Evolutionary conservation across 2,329 filamentous ascomycete genomes (phyloP), one percentile per base, ranked within the genome.

Genomic region (Camptophora hylomeconis): DNA sequence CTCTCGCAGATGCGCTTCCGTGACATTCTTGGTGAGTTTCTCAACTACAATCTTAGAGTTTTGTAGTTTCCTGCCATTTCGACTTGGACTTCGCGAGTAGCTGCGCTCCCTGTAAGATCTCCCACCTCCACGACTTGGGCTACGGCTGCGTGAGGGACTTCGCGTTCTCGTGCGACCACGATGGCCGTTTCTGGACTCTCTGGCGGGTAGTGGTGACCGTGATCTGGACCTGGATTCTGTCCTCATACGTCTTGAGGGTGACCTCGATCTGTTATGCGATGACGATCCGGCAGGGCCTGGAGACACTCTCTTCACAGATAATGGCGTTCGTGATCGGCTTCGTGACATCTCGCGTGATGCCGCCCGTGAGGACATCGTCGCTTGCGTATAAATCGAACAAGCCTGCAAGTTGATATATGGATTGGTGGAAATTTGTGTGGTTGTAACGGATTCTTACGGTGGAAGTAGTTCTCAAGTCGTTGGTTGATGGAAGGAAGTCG

Each of bases 11-110:
- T 98, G 89, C 11, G 71, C 70, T 51, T 87, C 81, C 34, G 81
- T 92, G 44, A 98, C 78, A 48, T 93, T 95, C 54, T 92, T 93
- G 3, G 87, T 92, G 48, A 98, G 66, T 39, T 92, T 86, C 56
- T 98, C 89, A 25, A 98, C 80, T 11, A 98, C 83, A 50, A 98
- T 86, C 81, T 94, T 45, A 7, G 55, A 54, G 34, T 56, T 60
- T 33, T 45, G 42, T 13, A 29, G 21, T 22, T 36, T 31, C 24
- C 34, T 20, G n/a, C 29, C 23, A 13, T 42, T 40, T 29, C 49
- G 45, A 31, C 47, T 54, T 15, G 39, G 44, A 31, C 49, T 55
- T 30, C 49, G 42, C 4, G 45, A 48, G 40, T 53, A 53, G 41
- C 50, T 57, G 31, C 51, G 42, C 20, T 52, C 52, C 33, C 57